Base-by-base conservation (phyloP, 176 grass and related monocot species). In the Dactylis glomerata region DNA sequence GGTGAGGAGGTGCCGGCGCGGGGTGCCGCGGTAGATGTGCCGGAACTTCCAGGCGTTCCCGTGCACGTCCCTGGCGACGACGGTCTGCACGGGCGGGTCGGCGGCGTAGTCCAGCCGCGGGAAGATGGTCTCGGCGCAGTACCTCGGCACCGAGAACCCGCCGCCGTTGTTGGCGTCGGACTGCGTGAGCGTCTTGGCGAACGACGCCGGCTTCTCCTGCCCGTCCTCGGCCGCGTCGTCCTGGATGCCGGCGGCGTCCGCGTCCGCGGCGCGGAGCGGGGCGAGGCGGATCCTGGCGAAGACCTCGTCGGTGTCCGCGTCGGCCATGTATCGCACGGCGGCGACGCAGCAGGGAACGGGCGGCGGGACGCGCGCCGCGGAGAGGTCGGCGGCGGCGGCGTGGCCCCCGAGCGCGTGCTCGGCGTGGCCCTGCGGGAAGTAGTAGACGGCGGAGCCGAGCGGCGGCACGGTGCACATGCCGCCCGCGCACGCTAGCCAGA, bases 101-200 rank as follows among this genome's bases (percentile, higher is more conserved):
- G 89, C 88, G 3, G 91, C 86, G 86, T 99, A 99, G 88, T 99
- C 93, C 6, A 99, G 81, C 68, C 86, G 88, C 23, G 93, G 93
- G 91, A 99, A 99, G 74, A 99, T 96, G 49, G 93, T 99, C 75
- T 99, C 96, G 0, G 96, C 96, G 78, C 93, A 94, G 88, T 96
- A 99, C 44, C 93, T 77, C 3, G 96, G 93, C 45, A 99, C 93
- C 33, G 93, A 99, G 90, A 99, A 99, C 30, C 96, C 93, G 8
- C 96, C 96, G 34, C 96, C 96, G 65, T 99, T 99, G 83, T 99
- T 98, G 10, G 93, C 96, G 67, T 99, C 96, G 3, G 96, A 96
- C 70, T 96, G 96, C 33, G 96, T 99, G 36, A 99, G 83, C 51
- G 96, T 96, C 90, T 99, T 99, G n/a, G 96, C 93, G 87, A 99